Percentiles rank a stretch among this genome's conserved stretches.
These are phyloP conservation scores for Malus orientalis DNA, from an alignment of 306 rosid genomes.

Conservation along the genomic window DNA sequence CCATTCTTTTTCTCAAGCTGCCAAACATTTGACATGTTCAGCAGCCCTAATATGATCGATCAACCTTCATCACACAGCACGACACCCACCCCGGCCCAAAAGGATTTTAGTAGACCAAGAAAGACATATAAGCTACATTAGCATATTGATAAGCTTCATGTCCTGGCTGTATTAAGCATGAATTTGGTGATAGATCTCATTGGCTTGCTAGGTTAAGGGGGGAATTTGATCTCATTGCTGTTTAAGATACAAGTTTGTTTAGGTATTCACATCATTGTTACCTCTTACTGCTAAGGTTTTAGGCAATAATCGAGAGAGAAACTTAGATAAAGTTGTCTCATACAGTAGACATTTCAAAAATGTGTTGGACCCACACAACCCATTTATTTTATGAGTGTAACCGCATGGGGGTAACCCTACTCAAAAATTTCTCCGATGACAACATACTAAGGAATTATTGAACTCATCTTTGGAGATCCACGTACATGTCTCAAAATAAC, in stretches of 20 bases:
- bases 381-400: rapidly evolving
- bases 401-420: not conserved
- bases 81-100: no score
- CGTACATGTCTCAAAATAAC: not conserved
- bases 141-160: not conserved
- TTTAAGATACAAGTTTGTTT: not conserved
- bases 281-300: not conserved
- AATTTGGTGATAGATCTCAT: no score
- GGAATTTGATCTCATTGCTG: not conserved
- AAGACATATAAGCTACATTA: no score
- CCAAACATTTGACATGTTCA: not conserved
- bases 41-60: not conserved
- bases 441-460: not conserved
- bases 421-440: not conserved
- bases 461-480: not conserved
- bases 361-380: no score
- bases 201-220: no score
- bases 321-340: not conserved
- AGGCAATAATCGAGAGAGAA: not conserved
- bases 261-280: not conserved
- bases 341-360: not conserved
- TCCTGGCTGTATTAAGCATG: not conserved
- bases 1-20: no score
- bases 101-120: no score
- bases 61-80: no score